Evolutionary conservation across 169 alveolate species (phyloP), one percentile per base, ranked within the genome.

Genomic region (Theileria equi): DNA sequence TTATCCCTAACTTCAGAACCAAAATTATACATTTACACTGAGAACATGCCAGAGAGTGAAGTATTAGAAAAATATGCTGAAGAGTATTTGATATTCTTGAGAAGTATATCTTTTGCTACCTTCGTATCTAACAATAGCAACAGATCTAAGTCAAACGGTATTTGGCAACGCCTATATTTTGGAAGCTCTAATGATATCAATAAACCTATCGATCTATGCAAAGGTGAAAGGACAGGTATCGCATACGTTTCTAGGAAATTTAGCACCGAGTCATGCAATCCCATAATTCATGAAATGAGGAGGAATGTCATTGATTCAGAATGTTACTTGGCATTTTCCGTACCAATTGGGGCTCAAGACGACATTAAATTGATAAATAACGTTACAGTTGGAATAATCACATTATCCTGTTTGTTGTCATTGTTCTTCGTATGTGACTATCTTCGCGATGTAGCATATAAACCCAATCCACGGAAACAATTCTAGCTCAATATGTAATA

Each of bases 131-230:
- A 52, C 1, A 13, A 5, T 25, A 7, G 31, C 17, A 16, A 50
- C 28, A 32, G n/a, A 10, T 5, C 40, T 10, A 23, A 7, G 13
- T 8, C n/a, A 2, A 38, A 26, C n/a, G 17, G 7, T 7, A 26
- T 28, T 25, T 71, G 82, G 82, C 57, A 36, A 11, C 65, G 73
- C 21, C 38, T 71, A 19, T 58, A 45, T 44, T 17, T 61, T 11
- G 36, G 61, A 0, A 38, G 52, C 5, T 16, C 61, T 23, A 53
- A 32, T 23, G 16, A 23, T 38, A 32, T 41, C 7, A 50, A 26
- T 7, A 4, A 29, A 2, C 29, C 82, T n/a, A 38, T 47, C 25
- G n/a, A 35, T 34, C 40, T 71, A 28, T 60, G 76, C 41, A 53
- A 34, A 17, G 68, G 74, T 17, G 26, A 59, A 16, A 32, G 79